Base-by-base conservation (phyloP, 2,329 filamentous ascomycete species). In the Gnomoniopsis sp. region DNA sequence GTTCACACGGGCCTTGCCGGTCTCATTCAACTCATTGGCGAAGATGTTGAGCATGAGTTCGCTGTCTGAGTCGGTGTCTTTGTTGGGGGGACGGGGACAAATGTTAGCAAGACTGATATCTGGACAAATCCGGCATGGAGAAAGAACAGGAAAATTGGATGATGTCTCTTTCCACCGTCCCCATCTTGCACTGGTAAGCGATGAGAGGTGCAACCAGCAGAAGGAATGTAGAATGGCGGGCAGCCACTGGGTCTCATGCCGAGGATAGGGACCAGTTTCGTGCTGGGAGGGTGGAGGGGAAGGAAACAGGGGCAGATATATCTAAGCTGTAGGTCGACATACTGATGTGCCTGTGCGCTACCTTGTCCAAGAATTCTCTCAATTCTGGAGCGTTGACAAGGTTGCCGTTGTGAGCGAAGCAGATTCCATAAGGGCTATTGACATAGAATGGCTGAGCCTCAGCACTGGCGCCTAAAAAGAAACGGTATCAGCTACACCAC, bases 401-500 rank as follows among this genome's bases (percentile, higher is more conserved):
- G 74, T 96, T 96, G 61, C 93, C 92, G 69, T 96, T 96, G 75
- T 95, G 88, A 22, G 88, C 84, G 70, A 95, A 83, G 68, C 83
- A 89, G 66, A 96, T 88, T 50, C 91, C 91, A 70, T 91, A 95
- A 1, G 90, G 91, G 59, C 83, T 84, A 77, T 96, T 96, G 67
- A 95, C 91, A 70, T 95, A 96, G 74, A 97, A 96, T 0, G 93
- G 93, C 74, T 96, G 92, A 12, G 91, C 90, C 74, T 96, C 91
- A 8, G 91, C 87, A 68, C 91, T 93, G 59, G 59, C 60, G 17
- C 55, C 26, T 49, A 11, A n/a, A 3, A n/a, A 50, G 19, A 14
- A 48, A 46, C 47, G 3, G 22, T 2, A 46, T 54, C 33, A 52
- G 52, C 21, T 6, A 41, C 21, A 36, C 60, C 19, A 51, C 26